Percentiles rank a stretch among this genome's conserved stretches.
Conservation (phyloP, 1,139 yeast genomes). For the Diutina pseudorugosa region DNA sequence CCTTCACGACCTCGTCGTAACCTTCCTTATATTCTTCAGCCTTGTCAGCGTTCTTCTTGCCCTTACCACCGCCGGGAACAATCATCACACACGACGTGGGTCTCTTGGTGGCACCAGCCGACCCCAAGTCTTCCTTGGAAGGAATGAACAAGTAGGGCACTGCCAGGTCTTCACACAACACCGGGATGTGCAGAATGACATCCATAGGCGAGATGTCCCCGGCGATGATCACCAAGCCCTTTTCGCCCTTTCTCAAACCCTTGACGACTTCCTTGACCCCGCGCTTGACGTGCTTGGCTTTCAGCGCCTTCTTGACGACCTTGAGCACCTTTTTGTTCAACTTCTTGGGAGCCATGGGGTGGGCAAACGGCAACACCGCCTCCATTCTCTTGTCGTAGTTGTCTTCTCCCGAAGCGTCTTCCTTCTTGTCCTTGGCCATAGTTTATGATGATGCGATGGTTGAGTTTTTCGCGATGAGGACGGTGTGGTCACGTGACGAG, state of each 20-base stretch:
- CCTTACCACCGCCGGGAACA: slow-evolving; percentile 91
- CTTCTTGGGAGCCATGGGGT: slow-evolving; percentile 93
- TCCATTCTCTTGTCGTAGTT: slow-evolving; percentile 88
- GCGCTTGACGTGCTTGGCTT: slow-evolving; percentile 95
- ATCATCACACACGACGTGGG: slow-evolving; percentile 98
- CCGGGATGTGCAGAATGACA: slow-evolving; percentile 95
- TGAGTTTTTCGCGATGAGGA: background rate
- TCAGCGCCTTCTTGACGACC: slow-evolving; percentile 93
- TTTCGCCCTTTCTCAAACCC: slow-evolving; percentile 94
- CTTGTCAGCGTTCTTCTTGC: slow-evolving; percentile 67
- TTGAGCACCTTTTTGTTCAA: slow-evolving; percentile 90
- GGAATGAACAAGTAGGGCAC: slow-evolving; percentile 92
- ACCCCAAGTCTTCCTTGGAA: slow-evolving; percentile 94
- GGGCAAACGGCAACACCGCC: slow-evolving; percentile 84
- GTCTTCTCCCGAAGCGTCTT: slow-evolving; percentile 41
- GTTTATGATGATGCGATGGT: slow-evolving; percentile 6
- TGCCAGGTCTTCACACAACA: slow-evolving; percentile 84
- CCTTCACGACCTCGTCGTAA: slow-evolving; percentile 91
- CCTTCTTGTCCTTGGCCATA: slow-evolving; percentile 43
- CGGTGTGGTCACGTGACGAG: background rate
- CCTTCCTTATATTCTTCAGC: slow-evolving; percentile 85
- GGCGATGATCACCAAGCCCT: slow-evolving; percentile 91
- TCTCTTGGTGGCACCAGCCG: slow-evolving; percentile 98
- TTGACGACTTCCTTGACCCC: slow-evolving; percentile 99
- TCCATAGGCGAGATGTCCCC: slow-evolving; percentile 98